phyloP scores from a whole-genome alignment of 176 grass and related monocot genomes.

The Calamus simplicifolius region DNA sequence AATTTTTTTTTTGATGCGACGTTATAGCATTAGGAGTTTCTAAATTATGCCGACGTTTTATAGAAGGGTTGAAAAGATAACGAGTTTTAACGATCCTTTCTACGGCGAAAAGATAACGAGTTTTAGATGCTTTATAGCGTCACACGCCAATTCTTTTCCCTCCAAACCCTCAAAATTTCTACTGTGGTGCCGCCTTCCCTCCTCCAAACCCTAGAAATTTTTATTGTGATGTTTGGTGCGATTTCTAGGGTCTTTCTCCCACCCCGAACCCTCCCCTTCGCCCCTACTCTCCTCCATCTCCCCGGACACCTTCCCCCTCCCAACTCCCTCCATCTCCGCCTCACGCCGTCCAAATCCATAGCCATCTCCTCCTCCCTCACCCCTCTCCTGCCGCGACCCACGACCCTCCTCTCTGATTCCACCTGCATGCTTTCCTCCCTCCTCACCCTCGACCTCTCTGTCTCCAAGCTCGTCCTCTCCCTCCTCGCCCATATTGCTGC shows the following conservation, averaged over 20 bases:
- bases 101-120: too few relatives aligned
- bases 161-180: too few relatives aligned
- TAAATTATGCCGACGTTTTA: too few relatives aligned
- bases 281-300: too few relatives aligned
- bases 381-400: background rate
- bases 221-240: too few relatives aligned
- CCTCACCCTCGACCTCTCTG: conserved; percentile 10
- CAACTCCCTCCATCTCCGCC: conserved; percentile 1
- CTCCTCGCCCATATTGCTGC: conserved; percentile 17
- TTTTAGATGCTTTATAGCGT: too few relatives aligned
- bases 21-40: too few relatives aligned
- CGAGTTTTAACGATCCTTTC: too few relatives aligned
- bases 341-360: conserved; percentile 27
- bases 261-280: background rate
- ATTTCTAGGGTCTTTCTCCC: background rate
- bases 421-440: conserved; percentile 14
- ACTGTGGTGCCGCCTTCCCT: conserved; percentile 21
- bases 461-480: background rate
- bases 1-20: too few relatives aligned
- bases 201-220: conserved; percentile 28
- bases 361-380: background rate
- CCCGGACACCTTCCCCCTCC: too few relatives aligned
- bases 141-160: too few relatives aligned
- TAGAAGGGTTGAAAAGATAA: too few relatives aligned
- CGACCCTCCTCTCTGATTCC: conserved; percentile 16